phyloP scores from a whole-genome alignment of 257 asterid genomes.

The Osmanthus fragrans region DNA sequence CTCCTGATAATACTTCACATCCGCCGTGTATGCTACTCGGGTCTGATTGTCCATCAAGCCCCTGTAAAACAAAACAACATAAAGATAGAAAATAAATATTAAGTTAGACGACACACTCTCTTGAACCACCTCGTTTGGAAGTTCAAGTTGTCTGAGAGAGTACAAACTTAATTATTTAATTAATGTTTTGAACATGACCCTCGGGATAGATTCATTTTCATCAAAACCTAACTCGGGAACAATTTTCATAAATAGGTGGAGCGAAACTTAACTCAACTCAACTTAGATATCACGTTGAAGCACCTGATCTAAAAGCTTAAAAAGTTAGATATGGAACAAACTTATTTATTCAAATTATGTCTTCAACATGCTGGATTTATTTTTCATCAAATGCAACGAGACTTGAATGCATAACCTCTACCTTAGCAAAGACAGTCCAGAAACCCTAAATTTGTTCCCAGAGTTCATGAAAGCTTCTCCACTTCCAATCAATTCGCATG shows the following conservation, averaged over 20 bases:
- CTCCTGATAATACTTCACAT: constrained; percentile 72
- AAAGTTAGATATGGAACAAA: background rate
- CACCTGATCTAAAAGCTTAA: background rate
- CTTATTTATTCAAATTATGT: background rate
- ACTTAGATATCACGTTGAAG: background rate
- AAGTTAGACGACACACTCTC: background rate
- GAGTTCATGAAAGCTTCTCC: background rate
- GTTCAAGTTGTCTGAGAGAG: no score
- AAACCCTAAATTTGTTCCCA: background rate
- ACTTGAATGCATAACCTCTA: background rate
- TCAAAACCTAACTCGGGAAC: background rate
- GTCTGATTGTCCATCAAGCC: constrained; percentile 77
- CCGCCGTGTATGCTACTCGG: constrained; percentile 80
- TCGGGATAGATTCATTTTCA: background rate
- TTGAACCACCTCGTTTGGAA: background rate
- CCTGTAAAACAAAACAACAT: constrained; percentile 40
- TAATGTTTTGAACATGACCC: background rate
- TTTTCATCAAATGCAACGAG: background rate
- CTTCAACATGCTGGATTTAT: background rate
- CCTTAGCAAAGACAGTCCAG: background rate
- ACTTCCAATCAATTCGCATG: background rate
- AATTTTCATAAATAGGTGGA: background rate
- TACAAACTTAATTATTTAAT: background rate
- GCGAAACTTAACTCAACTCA: background rate
- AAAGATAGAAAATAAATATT: background rate